Percentiles rank a stretch among this genome's conserved stretches.
phyloP scores from a whole-genome alignment of 352 stramenopile genomes.

The Pythium myriotylum region DNA sequence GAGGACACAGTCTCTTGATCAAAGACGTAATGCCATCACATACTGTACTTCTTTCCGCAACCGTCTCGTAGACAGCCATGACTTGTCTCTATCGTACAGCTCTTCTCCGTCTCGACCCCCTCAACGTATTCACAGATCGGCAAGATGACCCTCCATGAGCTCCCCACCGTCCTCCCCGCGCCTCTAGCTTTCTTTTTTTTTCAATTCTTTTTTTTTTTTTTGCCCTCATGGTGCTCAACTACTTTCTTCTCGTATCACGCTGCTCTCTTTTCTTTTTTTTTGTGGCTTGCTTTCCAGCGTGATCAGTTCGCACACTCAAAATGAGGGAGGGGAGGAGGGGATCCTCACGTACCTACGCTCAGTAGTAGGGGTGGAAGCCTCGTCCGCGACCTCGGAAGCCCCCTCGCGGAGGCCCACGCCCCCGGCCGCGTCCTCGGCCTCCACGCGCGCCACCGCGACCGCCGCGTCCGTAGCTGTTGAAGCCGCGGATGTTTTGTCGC shows the following conservation, averaged over 20 bases:
- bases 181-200: neutral
- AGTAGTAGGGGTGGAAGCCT: constrained; percentile 79
- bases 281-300: constrained; percentile 15
- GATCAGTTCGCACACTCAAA: neutral
- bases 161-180: neutral
- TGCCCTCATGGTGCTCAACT: no score
- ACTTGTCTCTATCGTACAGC: neutral
- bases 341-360: constrained; percentile 8
- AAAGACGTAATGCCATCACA: no score
- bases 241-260: constrained; percentile 18
- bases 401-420: constrained; percentile 52
- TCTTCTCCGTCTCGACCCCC: neutral
- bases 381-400: constrained; percentile 69
- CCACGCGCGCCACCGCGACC: constrained; percentile 51
- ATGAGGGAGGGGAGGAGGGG: neutral
- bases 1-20: no score
- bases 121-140: no score
- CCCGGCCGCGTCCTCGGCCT: constrained; percentile 47
- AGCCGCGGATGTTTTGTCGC: constrained; percentile 83
- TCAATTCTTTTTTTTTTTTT: constrained; percentile 21
- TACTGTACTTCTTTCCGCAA: neutral
- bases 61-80: neutral
- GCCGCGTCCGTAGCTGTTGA: constrained; percentile 57
- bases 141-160: no score
- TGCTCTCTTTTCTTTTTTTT: constrained; percentile 20